Base-by-base conservation (phyloP, 2,329 filamentous ascomycete genomes). In the Aspergillus fumigatiaffinis region DNA sequence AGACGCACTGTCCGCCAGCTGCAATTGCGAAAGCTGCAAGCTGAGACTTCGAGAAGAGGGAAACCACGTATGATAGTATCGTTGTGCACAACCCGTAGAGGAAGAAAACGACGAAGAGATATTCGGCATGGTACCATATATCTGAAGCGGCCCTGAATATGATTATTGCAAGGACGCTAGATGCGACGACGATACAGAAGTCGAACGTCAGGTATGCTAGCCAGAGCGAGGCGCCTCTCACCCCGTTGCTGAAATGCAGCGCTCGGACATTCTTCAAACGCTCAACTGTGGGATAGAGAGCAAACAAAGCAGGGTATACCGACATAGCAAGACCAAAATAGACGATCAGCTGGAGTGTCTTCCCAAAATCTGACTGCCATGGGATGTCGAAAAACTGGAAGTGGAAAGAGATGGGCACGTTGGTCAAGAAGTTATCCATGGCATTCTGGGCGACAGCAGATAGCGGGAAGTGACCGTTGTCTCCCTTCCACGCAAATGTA, bases 201-300 rank as follows among this genome's bases (percentile, higher is more conserved):
- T 97, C 92, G 68, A 96, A 96, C 0, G 80, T 68, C 0, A 89
- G 80, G 68, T 97, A 95, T 1, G 92, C 90, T 4, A 90, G 74
- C 92, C 93, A 97, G 1, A 97, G 79, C 0, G 92, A 91, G 8
- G 90, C 79, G 0, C 90, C 87, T 12, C 90, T 82, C 28, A 96
- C 91, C 50, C 92, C 92, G 68, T 96, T 97, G 54, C 90, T 95
- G 74, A 96, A 97, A 72, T 97, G 88, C 29, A 97, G 79, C 17
- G 89, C 89, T 52, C 92, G 85, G 25, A 97, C 90, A 62, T 91
- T 89, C 51, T 86, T 80, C 10, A 91, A 79, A 26, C 91, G 83
- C 73, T 97, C 92, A 28, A 89, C 79, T n/a, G 91, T 96, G 0
- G 91, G 90, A 68, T 97, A 97, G 4, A 97, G 78, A 0, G 90